These are phyloP conservation scores for Phoma sp. DNA, from an alignment of 2,329 filamentous ascomycete genomes.

Conservation along the genomic window DNA sequence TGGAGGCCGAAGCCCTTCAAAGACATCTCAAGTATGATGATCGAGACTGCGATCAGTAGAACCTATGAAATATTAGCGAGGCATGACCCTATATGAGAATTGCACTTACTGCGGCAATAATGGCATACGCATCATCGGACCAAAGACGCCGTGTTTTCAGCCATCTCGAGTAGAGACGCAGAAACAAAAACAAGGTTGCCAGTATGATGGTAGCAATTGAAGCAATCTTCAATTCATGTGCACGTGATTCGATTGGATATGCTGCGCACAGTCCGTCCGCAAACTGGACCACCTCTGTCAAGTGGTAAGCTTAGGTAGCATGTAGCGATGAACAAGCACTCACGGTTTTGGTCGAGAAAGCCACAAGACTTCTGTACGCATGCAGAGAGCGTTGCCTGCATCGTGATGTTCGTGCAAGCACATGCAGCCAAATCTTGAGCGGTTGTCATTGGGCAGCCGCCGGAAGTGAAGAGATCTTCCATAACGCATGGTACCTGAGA, in stretches of 20 bases:
- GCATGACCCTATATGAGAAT: not conserved
- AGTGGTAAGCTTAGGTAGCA: not conserved
- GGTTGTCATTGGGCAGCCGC: slow-evolving; percentile 18
- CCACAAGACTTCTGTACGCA: slow-evolving; percentile 19
- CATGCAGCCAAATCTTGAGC: slow-evolving; percentile 16
- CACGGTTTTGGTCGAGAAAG: slow-evolving; percentile 12
- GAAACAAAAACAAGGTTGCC: slow-evolving; percentile 9
- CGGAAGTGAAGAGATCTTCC: slow-evolving; percentile 15
- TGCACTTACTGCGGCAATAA: slow-evolving; percentile 20
- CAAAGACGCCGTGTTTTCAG: slow-evolving; percentile 17
- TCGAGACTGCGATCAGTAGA: slow-evolving; percentile 16
- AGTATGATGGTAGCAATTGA: slow-evolving; percentile 18
- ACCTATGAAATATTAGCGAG: slow-evolving; percentile 2
- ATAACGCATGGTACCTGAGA: slow-evolving; percentile 18
- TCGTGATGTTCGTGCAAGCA: slow-evolving; percentile 15
- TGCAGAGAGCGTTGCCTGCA: slow-evolving; percentile 13
- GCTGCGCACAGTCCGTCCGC: slow-evolving; percentile 15
- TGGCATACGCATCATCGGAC: slow-evolving; percentile 20
- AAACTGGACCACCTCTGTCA: slow-evolving; percentile 13
- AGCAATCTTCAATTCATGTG: slow-evolving; percentile 13
- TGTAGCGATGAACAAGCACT: not conserved
- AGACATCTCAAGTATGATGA: slow-evolving; percentile 24
- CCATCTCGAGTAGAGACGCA: slow-evolving; percentile 25
- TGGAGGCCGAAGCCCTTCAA: slow-evolving; percentile 23
- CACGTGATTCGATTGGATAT: slow-evolving; percentile 20